Evolutionary conservation across 208 protist genomes (phyloP), one percentile per base, ranked within the genome.

Genomic region (Crithidia acanthocephali): DNA sequence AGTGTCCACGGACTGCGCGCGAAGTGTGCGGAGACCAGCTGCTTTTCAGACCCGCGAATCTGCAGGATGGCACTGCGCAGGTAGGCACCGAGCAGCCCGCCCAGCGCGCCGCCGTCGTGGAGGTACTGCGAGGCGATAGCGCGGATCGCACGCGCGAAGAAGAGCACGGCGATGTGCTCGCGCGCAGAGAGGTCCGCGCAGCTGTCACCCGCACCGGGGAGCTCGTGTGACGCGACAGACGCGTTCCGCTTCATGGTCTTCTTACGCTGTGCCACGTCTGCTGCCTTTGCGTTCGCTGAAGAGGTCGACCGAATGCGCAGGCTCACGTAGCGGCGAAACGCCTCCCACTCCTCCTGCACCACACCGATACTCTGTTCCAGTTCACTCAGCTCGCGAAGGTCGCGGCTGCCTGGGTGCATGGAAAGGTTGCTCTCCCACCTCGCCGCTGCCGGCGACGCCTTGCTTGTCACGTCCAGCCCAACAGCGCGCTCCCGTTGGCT

Each of bases 341-440:
- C 72, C 62, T 87, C 81, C 85, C 85, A 91, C 61, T 91, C 85
- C 58, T 78, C 76, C 13, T 63, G 80, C 28, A 91, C 67, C 32
- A 80, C 30, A 11, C 63, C 68, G 18, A 84, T 68, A 62, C 64
- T 79, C 5, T 64, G 40, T 48, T 86, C 78, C 20, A 91, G 60
- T 40, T 76, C 63, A 30, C 66, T 18, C 35, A 90, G 53, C 51
- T 74, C 62, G n/a, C 72, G 63, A 0, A 78, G 60, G 25, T 86
- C 78, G 15, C 67, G 56, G 6, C 68, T 70, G 33, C 74, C 76
- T 11, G 81, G 63, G 62, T 87, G 81, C 28, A 70, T 28, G 11
- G 63, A 57, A 20, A 69, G 35, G 5, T 63, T 68, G 10, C 22
- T 68, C 25, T 60, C 74, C 66, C 60, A 69, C 30, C 13, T 11